Conservation (phyloP, 2,329 filamentous ascomycete species). For the Aureobasidium sp. region DNA sequence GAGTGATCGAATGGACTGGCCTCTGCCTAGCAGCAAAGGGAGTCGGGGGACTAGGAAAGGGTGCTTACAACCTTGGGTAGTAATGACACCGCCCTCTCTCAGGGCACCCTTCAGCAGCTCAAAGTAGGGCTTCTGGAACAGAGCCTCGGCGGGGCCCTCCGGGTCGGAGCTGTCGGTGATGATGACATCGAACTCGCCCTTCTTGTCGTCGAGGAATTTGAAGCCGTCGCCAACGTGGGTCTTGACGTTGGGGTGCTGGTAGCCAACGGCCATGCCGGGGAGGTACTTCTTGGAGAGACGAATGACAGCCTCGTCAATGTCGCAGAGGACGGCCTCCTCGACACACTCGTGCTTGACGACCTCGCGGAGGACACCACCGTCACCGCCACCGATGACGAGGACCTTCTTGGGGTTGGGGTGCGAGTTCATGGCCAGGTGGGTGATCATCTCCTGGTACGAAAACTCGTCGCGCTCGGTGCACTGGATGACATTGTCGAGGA, state of each 20-base stretch:
- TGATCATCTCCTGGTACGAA: constrained; percentile 98
- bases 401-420: constrained; percentile 98
- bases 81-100: constrained; percentile 92
- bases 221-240: constrained; percentile 94
- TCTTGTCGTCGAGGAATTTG: constrained; percentile 94
- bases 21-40: too few relatives aligned
- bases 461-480: constrained; percentile 98
- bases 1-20: background rate
- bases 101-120: constrained; percentile 84
- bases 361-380: constrained; percentile 95
- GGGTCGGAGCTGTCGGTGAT: constrained; percentile 98
- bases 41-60: constrained; percentile 42
- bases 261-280: constrained; percentile 85
- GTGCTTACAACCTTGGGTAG: constrained; percentile 98
- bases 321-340: constrained; percentile 91
- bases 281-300: constrained; percentile 98
- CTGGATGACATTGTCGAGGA: constrained; percentile 98
- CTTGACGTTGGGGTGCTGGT: constrained; percentile 83
- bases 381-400: constrained; percentile 93
- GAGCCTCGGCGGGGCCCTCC: constrained; percentile 87
- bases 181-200: constrained; percentile 98
- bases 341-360: constrained; percentile 98
- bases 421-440: constrained; percentile 94
- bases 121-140: constrained; percentile 99
- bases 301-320: constrained; percentile 99